phyloP scores from a whole-genome alignment of 2,329 filamentous ascomycete species.

The Pseudodiploospora longispora region DNA sequence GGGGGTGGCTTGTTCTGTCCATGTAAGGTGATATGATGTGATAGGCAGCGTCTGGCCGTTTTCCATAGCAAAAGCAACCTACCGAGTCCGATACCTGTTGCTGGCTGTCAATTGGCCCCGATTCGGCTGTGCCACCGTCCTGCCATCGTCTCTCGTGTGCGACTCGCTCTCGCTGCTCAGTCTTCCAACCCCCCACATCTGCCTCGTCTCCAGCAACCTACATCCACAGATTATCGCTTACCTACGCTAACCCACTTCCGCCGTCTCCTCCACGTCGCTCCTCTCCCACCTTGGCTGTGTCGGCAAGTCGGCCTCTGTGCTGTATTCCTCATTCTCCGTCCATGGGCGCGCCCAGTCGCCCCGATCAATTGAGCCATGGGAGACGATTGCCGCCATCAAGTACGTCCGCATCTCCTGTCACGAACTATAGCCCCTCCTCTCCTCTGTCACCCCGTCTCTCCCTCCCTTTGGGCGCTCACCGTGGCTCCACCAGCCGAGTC shows the following conservation, averaged over 20 bases:
- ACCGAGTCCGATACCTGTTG: too few relatives aligned
- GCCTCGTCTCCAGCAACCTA: background rate
- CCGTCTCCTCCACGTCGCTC: slow-evolving; percentile 15
- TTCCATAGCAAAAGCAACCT: too few relatives aligned
- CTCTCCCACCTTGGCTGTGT: slow-evolving; percentile 12
- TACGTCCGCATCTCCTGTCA: slow-evolving; percentile 24
- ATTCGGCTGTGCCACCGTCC: too few relatives aligned
- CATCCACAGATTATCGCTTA: slow-evolving; percentile 1
- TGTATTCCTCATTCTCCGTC: slow-evolving; percentile 15
- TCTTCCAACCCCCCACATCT: too few relatives aligned
- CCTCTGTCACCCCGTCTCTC: slow-evolving; percentile 1
- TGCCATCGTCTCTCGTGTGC: too few relatives aligned
- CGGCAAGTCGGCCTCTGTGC: slow-evolving; percentile 1
- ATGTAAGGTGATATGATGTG: too few relatives aligned
- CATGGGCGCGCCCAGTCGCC: slow-evolving; percentile 35
- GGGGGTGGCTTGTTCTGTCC: too few relatives aligned
- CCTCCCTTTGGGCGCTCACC: background rate
- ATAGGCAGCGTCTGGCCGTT: too few relatives aligned
- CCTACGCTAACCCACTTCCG: slow-evolving; percentile 2
- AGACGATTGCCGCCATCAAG: slow-evolving; percentile 35
- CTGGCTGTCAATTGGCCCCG: too few relatives aligned
- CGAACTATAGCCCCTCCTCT: background rate
- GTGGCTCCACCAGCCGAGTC: background rate
- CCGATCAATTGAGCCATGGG: slow-evolving; percentile 40
- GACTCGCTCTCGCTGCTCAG: background rate